Evolutionary conservation across 139 green algal genomes (phyloP), one percentile per base, ranked within the genome.

Genomic region (Trebouxia sp.): DNA sequence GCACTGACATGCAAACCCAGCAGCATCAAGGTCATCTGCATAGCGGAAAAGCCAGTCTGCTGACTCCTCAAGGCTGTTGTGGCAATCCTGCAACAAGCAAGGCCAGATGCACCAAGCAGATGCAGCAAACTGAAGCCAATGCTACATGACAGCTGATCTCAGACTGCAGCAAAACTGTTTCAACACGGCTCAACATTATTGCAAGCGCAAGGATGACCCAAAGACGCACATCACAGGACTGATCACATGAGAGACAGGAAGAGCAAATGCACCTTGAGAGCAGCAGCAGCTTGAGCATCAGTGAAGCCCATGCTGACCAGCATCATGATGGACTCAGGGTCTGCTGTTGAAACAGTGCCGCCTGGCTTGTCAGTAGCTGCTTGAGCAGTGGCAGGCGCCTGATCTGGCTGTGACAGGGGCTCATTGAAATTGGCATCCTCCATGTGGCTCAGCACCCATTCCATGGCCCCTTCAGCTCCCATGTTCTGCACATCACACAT

Each of bases 41-140:
- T 94, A 91, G 66, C 83, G 93, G 85, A 99, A 98, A n/a, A 99
- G 90, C 94, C 93, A 98, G 88, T 98, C 94, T 6, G 87, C 95
- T 0, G 96, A 96, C 0, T 93, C 87, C 89, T 99, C 96, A 38
- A 98, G 70, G 82, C 88, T 92, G 70, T 88, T 90, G 38, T 83
- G 38, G 80, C 86, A 94, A 3, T 88, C 86, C 78, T 90, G 69
- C 0, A 81, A 30, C 48, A 17, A 58, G 30, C 50, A n/a, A n/a
- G n/a, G n/a, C n/a, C n/a, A n/a, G n/a, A n/a, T n/a, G n/a, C n/a
- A n/a, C n/a, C n/a, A n/a, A n/a, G n/a, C n/a, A n/a, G n/a, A n/a
- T n/a, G n/a, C n/a, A n/a, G n/a, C n/a, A n/a, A n/a, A n/a, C n/a
- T n/a, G n/a, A n/a, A n/a, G n/a, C n/a, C n/a, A n/a, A n/a, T n/a